A percentile compares a stretch with the other conserved stretches of the same genome.
These are phyloP conservation scores for Ascochyta pisi DNA, from an alignment of 2,329 filamentous ascomycete genomes.

Conservation along the genomic window DNA sequence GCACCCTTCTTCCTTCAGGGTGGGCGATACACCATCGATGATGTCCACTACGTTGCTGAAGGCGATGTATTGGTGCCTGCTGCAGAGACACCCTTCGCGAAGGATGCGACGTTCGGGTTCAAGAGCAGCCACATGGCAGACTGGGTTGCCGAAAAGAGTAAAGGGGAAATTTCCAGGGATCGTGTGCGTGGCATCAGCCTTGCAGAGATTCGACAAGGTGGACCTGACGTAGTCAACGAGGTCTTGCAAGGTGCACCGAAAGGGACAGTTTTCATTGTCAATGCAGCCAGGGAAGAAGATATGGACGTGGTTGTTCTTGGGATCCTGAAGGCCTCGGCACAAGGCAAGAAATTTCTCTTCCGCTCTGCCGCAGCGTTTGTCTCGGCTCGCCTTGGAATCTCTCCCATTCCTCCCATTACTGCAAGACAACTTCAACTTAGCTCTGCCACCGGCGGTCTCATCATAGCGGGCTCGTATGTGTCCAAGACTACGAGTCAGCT, in stretches of 20 bases:
- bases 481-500: slow-evolving; percentile 66
- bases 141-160: slow-evolving; percentile 63
- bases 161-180: slow-evolving; percentile 49
- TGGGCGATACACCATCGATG: slow-evolving; percentile 63
- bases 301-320: slow-evolving; percentile 63
- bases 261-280: slow-evolving; percentile 58
- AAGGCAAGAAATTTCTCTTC: slow-evolving; percentile 55
- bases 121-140: slow-evolving; percentile 60
- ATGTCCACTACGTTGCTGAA: slow-evolving; percentile 66
- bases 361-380: slow-evolving; percentile 58
- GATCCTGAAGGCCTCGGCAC: slow-evolving; percentile 50
- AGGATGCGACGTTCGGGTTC: slow-evolving; percentile 65
- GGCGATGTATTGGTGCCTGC: slow-evolving; percentile 59
- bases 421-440: slow-evolving; percentile 51
- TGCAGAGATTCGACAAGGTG: slow-evolving; percentile 57
- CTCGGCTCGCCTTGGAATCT: slow-evolving; percentile 60
- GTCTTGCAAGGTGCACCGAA: slow-evolving; percentile 49
- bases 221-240: slow-evolving; percentile 52
- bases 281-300: slow-evolving; percentile 62
- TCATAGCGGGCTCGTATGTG: slow-evolving; percentile 65
- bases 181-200: slow-evolving; percentile 56
- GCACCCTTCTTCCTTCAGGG: slow-evolving; percentile 67
- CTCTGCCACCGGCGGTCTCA: slow-evolving; percentile 56
- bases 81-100: slow-evolving; percentile 62
- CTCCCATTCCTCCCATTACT: slow-evolving; percentile 59